These are phyloP conservation scores for Dichomitus squalens DNA, from an alignment of 1,284 basidiomycete species.

Conservation along the genomic window DNA sequence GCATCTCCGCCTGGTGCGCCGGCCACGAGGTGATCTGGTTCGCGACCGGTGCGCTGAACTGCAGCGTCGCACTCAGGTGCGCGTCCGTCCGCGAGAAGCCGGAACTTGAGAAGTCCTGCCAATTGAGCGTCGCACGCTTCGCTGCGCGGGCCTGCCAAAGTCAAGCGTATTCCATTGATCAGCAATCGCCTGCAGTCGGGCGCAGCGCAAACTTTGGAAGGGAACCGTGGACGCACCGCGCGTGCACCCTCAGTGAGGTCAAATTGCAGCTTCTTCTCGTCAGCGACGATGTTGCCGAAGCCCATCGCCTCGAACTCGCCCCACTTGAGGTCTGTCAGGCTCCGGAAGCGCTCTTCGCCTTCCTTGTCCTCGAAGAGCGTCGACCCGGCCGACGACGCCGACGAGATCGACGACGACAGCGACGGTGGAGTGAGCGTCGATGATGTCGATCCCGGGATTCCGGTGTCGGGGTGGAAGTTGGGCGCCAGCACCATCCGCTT, in stretches of 20 bases:
- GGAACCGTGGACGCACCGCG: constrained; percentile 51
- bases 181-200: background rate
- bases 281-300: constrained; percentile 57
- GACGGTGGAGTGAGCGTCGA: constrained; percentile 31
- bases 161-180: background rate
- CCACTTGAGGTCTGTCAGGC: constrained; percentile 84
- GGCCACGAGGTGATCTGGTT: constrained; percentile 74
- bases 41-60: constrained; percentile 73
- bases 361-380: constrained; percentile 38
- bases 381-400: constrained; percentile 32
- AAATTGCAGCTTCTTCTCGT: constrained; percentile 79
- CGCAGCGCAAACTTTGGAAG: background rate
- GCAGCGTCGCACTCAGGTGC: constrained; percentile 76
- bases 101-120: constrained; percentile 82
- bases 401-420: constrained; percentile 33
- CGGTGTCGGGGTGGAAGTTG: constrained; percentile 57
- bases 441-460: constrained; percentile 26
- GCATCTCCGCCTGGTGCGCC: constrained; percentile 68
- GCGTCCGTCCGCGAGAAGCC: constrained; percentile 81
- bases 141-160: constrained; percentile 58
- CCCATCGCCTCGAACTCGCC: constrained; percentile 84
- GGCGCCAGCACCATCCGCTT: constrained; percentile 70
- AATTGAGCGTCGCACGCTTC: constrained; percentile 80
- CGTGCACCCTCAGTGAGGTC: constrained; percentile 86
- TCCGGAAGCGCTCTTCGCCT: constrained; percentile 73